phyloP scores from a whole-genome alignment of 1,284 basidiomycete genomes.

The Apiotrichum brassicae region DNA sequence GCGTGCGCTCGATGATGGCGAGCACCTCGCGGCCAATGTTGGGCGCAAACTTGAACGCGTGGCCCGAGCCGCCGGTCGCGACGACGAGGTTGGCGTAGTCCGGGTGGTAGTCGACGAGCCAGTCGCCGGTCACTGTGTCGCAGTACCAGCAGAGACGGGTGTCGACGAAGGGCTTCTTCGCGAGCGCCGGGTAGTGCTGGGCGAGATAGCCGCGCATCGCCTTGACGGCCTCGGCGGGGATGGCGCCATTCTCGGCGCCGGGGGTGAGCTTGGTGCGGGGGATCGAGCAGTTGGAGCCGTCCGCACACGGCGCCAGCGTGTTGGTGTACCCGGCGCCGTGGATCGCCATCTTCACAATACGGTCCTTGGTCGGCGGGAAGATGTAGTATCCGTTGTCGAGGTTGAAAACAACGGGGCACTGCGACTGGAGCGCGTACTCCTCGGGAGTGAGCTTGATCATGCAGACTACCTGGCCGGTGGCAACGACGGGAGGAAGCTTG shows the following conservation, averaged over 20 bases:
- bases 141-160: slow-evolving; percentile 47
- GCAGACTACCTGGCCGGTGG: slow-evolving; percentile 59
- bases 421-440: slow-evolving; percentile 59
- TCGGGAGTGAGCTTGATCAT: slow-evolving; percentile 65
- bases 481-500: slow-evolving; percentile 32
- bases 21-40: slow-evolving; percentile 69
- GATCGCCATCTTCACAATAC: slow-evolving; percentile 50
- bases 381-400: slow-evolving; percentile 47
- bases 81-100: slow-evolving; percentile 46
- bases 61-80: slow-evolving; percentile 49
- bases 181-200: slow-evolving; percentile 41
- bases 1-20: slow-evolving; percentile 61
- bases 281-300: slow-evolving; percentile 30
- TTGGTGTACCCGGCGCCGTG: slow-evolving; percentile 45
- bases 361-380: slow-evolving; percentile 48
- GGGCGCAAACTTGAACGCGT: slow-evolving; percentile 66
- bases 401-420: slow-evolving; percentile 57
- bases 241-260: slow-evolving; percentile 37
- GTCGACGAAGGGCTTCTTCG: slow-evolving; percentile 41
- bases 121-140: slow-evolving; percentile 48
- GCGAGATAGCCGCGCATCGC: slow-evolving; percentile 28
- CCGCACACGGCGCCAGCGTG: slow-evolving; percentile 20
- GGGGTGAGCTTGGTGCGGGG: slow-evolving; percentile 44
- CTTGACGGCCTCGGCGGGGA: slow-evolving; percentile 35
- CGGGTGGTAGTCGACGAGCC: slow-evolving; percentile 50